Evolutionary conservation across 139 green algal species (phyloP).

Genomic region (Trebouxia sp.): DNA sequence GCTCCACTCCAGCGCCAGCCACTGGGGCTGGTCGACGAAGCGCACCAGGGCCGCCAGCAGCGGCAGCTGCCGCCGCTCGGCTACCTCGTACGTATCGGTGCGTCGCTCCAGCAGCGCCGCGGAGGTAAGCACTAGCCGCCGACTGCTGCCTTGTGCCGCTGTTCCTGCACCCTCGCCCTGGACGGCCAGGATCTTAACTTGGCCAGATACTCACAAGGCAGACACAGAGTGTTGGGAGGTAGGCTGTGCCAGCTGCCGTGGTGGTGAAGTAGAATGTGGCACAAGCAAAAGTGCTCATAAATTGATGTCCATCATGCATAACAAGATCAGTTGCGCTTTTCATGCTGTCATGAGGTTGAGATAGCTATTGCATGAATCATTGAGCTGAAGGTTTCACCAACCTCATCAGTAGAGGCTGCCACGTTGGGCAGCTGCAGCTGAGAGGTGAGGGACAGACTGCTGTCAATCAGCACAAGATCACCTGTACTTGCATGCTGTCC

Average conservation of each 20-base stretch:
- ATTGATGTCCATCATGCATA: background rate
- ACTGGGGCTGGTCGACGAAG: constrained; percentile 68
- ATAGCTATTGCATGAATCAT: too few species aligned
- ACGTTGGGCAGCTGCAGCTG: constrained; percentile 26
- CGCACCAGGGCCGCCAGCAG: constrained; percentile 44
- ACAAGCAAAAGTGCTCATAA: background rate
- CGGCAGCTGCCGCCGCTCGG: constrained; percentile 45
- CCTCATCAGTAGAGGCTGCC: too few species aligned
- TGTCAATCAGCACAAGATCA: too few species aligned
- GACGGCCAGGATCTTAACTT: too few species aligned
- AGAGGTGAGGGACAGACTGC: constrained; percentile 8
- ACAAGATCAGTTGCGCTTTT: background rate
- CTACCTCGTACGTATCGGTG: constrained; percentile 60
- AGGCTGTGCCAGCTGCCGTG: too few species aligned
- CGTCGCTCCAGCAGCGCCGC: constrained; percentile 66
- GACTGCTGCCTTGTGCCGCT: constrained; percentile 28
- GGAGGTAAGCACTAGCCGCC: constrained; percentile 68
- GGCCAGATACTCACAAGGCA: too few species aligned
- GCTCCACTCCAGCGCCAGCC: constrained; percentile 77
- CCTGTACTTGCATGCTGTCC: too few species aligned
- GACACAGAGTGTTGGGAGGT: background rate
- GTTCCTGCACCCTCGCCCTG: background rate
- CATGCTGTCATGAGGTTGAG: background rate
- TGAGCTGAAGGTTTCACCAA: too few species aligned
- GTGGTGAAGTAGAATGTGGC: background rate